Evolutionary conservation across 2,329 filamentous ascomycete genomes (phyloP), one percentile per base, ranked within the genome.

Genomic region (Ophiostoma populinum): DNA sequence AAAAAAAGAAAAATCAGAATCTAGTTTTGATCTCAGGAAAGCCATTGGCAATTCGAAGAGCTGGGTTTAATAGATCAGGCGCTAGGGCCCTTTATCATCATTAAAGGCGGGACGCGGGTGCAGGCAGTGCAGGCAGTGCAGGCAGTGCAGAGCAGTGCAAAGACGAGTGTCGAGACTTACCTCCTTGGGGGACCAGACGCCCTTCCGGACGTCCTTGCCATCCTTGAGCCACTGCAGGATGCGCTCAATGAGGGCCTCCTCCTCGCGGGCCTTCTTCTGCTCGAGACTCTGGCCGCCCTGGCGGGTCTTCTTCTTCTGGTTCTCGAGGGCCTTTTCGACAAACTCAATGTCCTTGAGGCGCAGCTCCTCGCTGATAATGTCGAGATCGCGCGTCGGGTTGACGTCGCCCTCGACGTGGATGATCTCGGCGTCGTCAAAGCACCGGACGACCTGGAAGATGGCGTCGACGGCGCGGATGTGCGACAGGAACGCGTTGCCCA

Each of bases 341-440:
- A 95, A 98, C 64, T 98, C 92, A 45, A 94, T 94, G 60, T 98
- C 90, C 67, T 98, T 98, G 57, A 94, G 76, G 43, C 87, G 76
- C 52, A 98, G 65, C 63, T 98, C 90, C 54, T 95, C 86, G 56
- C 77, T 83, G 61, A 98, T 95, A 57, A 98, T 98, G 52, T 83
- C 80, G 47, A 98, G 61, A 66, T 98, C 90, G 53, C 90, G 78
- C 41, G 80, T 72, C 22, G 90, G 92, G 61, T 98, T 81, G 49
- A 98, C 92, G 51, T 98, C 90, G 55, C 90, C 92, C 67, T 98
- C 92, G 46, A 98, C 86, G 70, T 98, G 90, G 50, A 94, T 95
- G 51, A 98, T 98, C 62, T 98, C 90, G 40, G 87, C 90, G 66
- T 98, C 90, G 54, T 98, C 92, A 61, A 98, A 94, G 63, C 81